These are phyloP conservation scores for Fusarium foetens DNA, from an alignment of 2,329 filamentous ascomycete genomes.

Conservation along the genomic window DNA sequence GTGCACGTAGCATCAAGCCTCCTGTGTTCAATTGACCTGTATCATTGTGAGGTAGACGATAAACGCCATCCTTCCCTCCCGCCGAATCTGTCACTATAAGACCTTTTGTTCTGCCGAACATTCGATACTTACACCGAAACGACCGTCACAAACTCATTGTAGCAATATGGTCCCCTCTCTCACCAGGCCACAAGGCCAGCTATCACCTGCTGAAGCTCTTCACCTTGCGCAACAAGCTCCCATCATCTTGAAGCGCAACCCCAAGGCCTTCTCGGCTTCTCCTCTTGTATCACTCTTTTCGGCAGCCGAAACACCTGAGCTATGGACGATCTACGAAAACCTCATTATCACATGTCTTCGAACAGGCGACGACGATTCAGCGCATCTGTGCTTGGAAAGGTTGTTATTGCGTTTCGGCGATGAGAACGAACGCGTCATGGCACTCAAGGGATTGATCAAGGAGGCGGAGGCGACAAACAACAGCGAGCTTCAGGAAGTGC, in stretches of 20 bases:
- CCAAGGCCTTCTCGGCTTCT: conserved; percentile 65
- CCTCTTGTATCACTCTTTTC: conserved; percentile 64
- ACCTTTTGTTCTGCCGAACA: background rate
- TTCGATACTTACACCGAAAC: background rate
- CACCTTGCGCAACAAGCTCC: conserved; percentile 71
- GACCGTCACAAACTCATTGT: conserved; percentile 2
- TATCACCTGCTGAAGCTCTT: conserved; percentile 66
- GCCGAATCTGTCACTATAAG: background rate
- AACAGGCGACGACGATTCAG: conserved; percentile 83
- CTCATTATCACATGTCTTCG: conserved; percentile 85
- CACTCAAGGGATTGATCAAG: conserved; percentile 81
- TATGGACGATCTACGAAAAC: conserved; percentile 89
- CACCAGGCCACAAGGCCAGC: conserved; percentile 65
- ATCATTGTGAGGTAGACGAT: conserved; percentile 21
- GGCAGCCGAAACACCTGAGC: conserved; percentile 76
- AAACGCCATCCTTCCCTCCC: conserved; percentile 1
- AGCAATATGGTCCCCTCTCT: conserved; percentile 62
- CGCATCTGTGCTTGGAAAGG: conserved; percentile 77
- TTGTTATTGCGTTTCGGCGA: conserved; percentile 83
- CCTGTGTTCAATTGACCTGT: conserved; percentile 34
- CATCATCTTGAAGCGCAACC: conserved; percentile 62
- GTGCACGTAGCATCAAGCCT: conserved; percentile 29
- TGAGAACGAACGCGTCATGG: conserved; percentile 87
- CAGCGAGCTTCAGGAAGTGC: conserved; percentile 72
- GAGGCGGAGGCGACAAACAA: conserved; percentile 80